Base-by-base conservation (phyloP, 106 monocot genomes). In the Posidonia australis region DNA sequence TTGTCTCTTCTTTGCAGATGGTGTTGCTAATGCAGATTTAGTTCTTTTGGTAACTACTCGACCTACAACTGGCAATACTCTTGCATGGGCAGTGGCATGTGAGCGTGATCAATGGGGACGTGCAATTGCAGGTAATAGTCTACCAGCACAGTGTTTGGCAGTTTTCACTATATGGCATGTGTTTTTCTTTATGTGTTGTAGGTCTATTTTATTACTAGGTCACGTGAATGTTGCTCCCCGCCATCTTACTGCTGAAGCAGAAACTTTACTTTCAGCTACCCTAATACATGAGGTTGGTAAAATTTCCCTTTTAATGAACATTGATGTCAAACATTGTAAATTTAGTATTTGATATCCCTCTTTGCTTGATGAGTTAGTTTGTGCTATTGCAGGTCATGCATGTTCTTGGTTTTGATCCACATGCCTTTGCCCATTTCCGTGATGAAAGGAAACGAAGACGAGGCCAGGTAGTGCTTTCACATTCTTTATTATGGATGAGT, bases 401-500 rank as follows among this genome's bases (percentile, higher is more conserved):
- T 96, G 96, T 96, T 81, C 80, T 96, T 68, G 96, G 96, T 58
- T 96, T 96, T 81, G 96, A 96, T 84, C 96, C 96, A 70, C 96
- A 96, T 87, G 96, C 96, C 22, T 96, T 96, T 68, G 82, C 96
- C 54, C 96, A 96, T 73, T 96, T 96, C 67, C 81, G 96, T 36
- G 86, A 96, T 79, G 96, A 90, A 70, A 84, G 87, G 47, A 96
- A 96, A 73, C 77, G 90, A 80, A 90, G 96, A 63, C 90, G 87
- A 28, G 80, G 56, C 54, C 82, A 87, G 87, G 96, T 96, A 77
- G 10, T 46, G 36, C 36, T 16, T 52, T 30, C 27, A 30, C n/a
- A 16, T 54, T 66, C 52, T 19, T 22, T 46, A 19, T 61, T 16
- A 65, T 27, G 46, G 26, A 47, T 28, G 47, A 11, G 13, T n/a